Conservation (phyloP, 805 yeast genomes). For the Candida oleophila region DNA sequence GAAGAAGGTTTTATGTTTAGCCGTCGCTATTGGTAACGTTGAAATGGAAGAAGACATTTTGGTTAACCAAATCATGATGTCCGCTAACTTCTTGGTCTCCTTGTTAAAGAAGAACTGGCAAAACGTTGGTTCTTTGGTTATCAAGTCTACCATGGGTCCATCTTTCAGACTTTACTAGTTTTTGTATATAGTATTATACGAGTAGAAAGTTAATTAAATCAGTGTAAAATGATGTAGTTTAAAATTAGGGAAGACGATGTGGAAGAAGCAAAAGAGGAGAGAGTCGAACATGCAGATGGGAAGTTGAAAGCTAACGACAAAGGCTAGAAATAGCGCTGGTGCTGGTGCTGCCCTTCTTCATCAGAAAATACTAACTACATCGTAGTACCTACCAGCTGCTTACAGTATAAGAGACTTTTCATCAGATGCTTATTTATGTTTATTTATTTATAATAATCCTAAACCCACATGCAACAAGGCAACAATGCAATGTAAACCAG, state of each 20-base stretch:
- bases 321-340: too few relatives aligned
- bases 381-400: too few relatives aligned
- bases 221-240: conserved; percentile 1
- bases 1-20: conserved; percentile 99
- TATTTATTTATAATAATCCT: conserved; percentile 1
- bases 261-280: too few relatives aligned
- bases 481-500: background rate
- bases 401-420: too few relatives aligned
- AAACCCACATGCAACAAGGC: background rate
- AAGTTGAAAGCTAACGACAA: too few relatives aligned
- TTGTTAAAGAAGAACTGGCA: conserved; percentile 99
- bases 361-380: too few relatives aligned
- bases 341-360: too few relatives aligned
- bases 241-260: background rate
- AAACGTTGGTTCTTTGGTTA: conserved; percentile 98
- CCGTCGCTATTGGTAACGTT: conserved; percentile 99
- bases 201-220: too few relatives aligned
- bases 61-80: conserved; percentile 97
- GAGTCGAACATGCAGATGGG: too few relatives aligned
- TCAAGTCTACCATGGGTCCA: conserved; percentile 99
- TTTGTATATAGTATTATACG: background rate
- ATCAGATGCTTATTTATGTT: conserved; percentile 3
- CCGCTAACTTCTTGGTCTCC: conserved; percentile 98
- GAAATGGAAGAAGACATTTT: conserved; percentile 97
- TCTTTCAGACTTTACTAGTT: conserved; percentile 95